Evolutionary conservation across 805 yeast genomes (phyloP).

Genomic region (Candida ovalis): DNA sequence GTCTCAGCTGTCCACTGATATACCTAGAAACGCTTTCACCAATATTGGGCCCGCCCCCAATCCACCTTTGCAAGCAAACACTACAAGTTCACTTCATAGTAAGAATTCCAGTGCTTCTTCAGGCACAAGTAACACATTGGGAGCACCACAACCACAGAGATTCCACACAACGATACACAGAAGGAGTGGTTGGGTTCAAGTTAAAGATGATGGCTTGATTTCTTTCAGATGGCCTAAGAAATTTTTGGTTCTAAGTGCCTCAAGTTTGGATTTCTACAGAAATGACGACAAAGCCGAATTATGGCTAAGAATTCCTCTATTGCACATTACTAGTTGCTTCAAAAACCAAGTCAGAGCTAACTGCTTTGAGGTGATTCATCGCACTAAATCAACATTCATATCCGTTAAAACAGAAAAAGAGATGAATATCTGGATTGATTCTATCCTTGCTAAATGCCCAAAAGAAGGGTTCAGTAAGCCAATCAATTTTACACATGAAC

Average conservation of each 20-base stretch:
- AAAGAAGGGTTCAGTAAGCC: conserved; percentile 75
- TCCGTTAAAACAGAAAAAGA: conserved; percentile 78
- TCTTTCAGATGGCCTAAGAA: conserved; percentile 92
- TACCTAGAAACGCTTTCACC: conserved; percentile 16
- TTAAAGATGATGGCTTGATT: conserved; percentile 88
- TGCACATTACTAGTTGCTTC: conserved; percentile 58
- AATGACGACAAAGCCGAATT: conserved; percentile 52
- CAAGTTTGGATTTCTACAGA: conserved; percentile 71
- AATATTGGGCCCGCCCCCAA: conserved; percentile 25
- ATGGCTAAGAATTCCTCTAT: conserved; percentile 49
- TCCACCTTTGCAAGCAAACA: conserved; percentile 9
- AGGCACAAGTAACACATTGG: conserved; percentile 21
- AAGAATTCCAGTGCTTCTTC: conserved; percentile 32
- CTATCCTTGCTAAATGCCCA: conserved; percentile 75
- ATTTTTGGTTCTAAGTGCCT: conserved; percentile 72
- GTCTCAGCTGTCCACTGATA: conserved; percentile 17
- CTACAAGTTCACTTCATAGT: conserved; percentile 25
- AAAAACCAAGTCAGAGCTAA: conserved; percentile 70
- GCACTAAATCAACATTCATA: conserved; percentile 64
- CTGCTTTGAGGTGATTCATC: conserved; percentile 74
- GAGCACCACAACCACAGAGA: conserved; percentile 14
- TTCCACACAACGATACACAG: conserved; percentile 34
- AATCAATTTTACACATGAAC: conserved; percentile 90
- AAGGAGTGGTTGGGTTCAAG: conserved; percentile 81
- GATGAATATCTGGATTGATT: conserved; percentile 85